Base-by-base conservation (phyloP, 768 basidiomycete species). In the Pleurotus tuoliensis region DNA sequence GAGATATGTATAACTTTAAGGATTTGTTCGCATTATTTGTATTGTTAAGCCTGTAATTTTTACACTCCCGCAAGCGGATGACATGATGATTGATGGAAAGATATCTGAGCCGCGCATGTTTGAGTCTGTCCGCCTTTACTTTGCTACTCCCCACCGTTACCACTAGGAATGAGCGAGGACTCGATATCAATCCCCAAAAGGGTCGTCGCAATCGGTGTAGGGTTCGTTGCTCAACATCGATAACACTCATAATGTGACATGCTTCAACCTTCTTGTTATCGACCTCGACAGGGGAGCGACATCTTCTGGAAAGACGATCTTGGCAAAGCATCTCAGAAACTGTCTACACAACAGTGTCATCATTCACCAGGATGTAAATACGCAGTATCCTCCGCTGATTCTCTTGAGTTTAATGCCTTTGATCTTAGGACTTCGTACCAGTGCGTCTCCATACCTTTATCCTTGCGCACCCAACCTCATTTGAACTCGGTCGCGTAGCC, bases 361-460 rank as follows among this genome's bases (percentile, higher is more conserved):
- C n/a, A 50, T 50, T 18, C 48, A 50, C n/a, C 48, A 50, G n/a
- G 48, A 50, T n/a, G 48, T 50, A 34, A 6, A 37, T 50, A 9
- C 15, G 2, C n/a, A 44, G 5, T 38, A 16, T 7, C 12, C 5
- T 9, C 8, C 5, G 9, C 16, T 50, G 9, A 30, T 8, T 34
- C 0, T 5, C n/a, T 18, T 22, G 16, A 12, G 2, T 50, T 6
- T 11, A n/a, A 11, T n/a, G 8, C 5, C 8, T 11, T 16, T 34
- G 8, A 50, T 50, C 18, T 8, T 16, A 50, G 48, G 48, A 50
- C 24, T 50, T 50, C 27, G 48, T 50, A 15, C 48, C 48, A 12
- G 48, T 50, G 22, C n/a, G 48, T n/a, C 5, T 6, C 13, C 16
- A 37, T n/a, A 8, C n/a, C 4, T 16, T 50, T 15, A 5, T 25